phyloP scores from a whole-genome alignment of 495 filamentous ascomycete species.

The Saxispiralis lemnorum region DNA sequence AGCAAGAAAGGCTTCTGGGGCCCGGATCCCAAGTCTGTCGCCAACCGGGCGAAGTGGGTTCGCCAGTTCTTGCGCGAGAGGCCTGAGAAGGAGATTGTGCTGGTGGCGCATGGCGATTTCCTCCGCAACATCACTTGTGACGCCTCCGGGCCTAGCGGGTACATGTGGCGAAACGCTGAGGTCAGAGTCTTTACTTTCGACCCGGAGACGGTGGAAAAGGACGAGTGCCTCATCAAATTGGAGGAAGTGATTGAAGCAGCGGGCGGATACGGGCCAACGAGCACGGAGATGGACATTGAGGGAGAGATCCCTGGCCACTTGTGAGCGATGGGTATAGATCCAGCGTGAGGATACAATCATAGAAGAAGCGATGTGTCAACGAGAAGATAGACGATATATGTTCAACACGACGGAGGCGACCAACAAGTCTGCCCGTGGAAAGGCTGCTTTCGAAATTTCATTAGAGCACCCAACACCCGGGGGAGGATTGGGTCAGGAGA shows the following conservation, averaged over 20 bases:
- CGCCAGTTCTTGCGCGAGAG: slow-evolving; percentile 8
- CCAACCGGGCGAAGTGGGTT: slow-evolving; percentile 7
- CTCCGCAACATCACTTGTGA: slow-evolving; percentile 4
- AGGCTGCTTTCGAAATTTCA: too few relatives aligned
- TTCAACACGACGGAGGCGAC: too few relatives aligned
- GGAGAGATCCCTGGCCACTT: neutral
- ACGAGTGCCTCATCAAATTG: slow-evolving; percentile 8
- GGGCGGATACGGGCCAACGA: slow-evolving; percentile 9
- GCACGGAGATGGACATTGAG: slow-evolving; percentile 9
- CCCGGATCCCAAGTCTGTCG: neutral
- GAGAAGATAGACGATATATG: too few relatives aligned
- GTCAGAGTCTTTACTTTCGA: slow-evolving; percentile 6
- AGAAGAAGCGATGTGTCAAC: too few relatives aligned
- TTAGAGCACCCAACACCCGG: too few relatives aligned
- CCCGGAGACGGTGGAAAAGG: neutral
- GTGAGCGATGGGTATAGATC: too few relatives aligned
- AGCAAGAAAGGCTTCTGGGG: slow-evolving; percentile 10
- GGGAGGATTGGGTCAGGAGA: too few relatives aligned
- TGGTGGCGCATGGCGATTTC: slow-evolving; percentile 14
- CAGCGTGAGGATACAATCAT: too few relatives aligned
- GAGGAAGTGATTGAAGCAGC: slow-evolving; percentile 8
- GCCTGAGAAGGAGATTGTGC: slow-evolving; percentile 11
- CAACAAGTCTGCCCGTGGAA: too few relatives aligned
- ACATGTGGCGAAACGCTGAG: slow-evolving; percentile 13
- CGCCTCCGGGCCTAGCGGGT: neutral